A percentile compares a stretch with the other conserved stretches of the same genome.
Evolutionary conservation across 1,284 basidiomycete species (phyloP).

Genomic region (Cutaneotrichosporon mucoides): DNA sequence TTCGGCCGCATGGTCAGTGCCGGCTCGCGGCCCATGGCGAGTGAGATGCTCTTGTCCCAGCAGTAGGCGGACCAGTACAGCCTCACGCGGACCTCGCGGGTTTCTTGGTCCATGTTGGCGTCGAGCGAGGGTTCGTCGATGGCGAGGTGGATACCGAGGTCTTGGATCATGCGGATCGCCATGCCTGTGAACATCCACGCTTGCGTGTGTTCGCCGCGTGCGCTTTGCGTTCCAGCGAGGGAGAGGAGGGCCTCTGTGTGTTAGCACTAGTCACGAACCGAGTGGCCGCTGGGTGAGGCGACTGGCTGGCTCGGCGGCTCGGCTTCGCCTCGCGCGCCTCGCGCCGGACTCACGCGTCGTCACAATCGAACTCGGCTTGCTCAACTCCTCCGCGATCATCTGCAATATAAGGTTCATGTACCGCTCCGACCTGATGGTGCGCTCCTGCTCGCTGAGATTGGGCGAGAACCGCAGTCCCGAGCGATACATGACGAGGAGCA

Average conservation of each 20-base stretch:
- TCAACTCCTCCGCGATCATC: constrained; percentile 21
- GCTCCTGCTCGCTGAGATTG: constrained; percentile 17
- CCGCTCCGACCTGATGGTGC: constrained; percentile 12
- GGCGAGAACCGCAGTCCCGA: constrained; percentile 22
- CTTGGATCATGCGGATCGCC: constrained; percentile 27
- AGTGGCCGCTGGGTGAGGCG: background rate
- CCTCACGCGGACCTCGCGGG: constrained; percentile 16
- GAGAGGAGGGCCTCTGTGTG: constrained; percentile 19
- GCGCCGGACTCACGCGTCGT: constrained; percentile 12
- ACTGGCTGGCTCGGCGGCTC: too few relatives aligned
- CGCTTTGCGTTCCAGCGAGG: constrained; percentile 20
- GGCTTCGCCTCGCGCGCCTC: too few relatives aligned
- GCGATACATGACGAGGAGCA: constrained; percentile 23
- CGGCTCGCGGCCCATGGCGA: constrained; percentile 25
- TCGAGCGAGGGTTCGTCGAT: constrained; percentile 23
- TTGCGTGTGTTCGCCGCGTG: constrained; percentile 21
- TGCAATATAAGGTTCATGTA: constrained; percentile 21
- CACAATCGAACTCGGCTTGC: constrained; percentile 17
- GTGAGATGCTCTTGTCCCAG: constrained; percentile 22
- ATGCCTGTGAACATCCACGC: constrained; percentile 27
- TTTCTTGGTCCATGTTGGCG: constrained; percentile 20
- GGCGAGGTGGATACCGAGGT: constrained; percentile 25
- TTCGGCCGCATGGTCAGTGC: constrained; percentile 9
- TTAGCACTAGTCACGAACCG: background rate
- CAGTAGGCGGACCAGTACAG: constrained; percentile 26